Percentiles rank a stretch among this genome's conserved stretches.
phyloP scores from a whole-genome alignment of 805 yeast genomes.

The Starmerella geochares region DNA sequence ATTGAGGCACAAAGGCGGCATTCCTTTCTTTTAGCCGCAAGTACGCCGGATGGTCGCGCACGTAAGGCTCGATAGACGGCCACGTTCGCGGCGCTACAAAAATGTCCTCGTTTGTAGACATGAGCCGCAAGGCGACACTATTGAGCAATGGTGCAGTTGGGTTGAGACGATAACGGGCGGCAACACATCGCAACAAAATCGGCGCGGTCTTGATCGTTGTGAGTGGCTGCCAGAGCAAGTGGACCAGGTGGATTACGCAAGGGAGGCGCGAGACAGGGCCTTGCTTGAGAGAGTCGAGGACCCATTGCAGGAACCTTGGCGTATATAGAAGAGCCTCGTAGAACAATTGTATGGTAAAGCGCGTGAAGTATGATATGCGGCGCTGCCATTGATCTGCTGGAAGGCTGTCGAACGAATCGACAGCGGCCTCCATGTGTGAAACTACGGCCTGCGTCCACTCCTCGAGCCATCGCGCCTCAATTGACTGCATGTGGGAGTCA shows the following conservation, averaged over 20 bases:
- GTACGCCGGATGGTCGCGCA: slow-evolving; percentile 14
- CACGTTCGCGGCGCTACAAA: slow-evolving; percentile 21
- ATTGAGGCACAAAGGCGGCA: slow-evolving; percentile 16
- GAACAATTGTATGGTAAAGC: slow-evolving; percentile 54
- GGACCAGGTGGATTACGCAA: slow-evolving; percentile 43
- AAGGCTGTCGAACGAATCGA: slow-evolving; percentile 35
- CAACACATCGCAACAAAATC: slow-evolving; percentile 6
- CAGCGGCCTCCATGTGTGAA: slow-evolving; percentile 45
- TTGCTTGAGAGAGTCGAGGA: slow-evolving; percentile 43
- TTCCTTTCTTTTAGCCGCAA: slow-evolving; percentile 19
- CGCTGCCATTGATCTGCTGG: slow-evolving; percentile 34
- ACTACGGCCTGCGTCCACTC: slow-evolving; percentile 87
- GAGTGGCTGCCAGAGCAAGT: slow-evolving; percentile 64
- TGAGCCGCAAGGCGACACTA: background rate
- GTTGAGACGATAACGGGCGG: background rate
- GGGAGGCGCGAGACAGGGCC: slow-evolving; percentile 38
- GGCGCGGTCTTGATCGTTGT: slow-evolving; percentile 11
- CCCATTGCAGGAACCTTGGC: slow-evolving; percentile 51
- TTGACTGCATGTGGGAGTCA: slow-evolving; percentile 5
- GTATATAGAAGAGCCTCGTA: slow-evolving; percentile 58
- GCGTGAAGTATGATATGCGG: slow-evolving; percentile 50
- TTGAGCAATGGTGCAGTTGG: background rate
- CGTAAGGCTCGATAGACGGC: slow-evolving; percentile 16
- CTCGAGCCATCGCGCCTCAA: slow-evolving; percentile 56
- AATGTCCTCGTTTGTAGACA: slow-evolving; percentile 17